Evolutionary conservation across 2,329 filamentous ascomycete species (phyloP).

Genomic region (Penicillium sp.): DNA sequence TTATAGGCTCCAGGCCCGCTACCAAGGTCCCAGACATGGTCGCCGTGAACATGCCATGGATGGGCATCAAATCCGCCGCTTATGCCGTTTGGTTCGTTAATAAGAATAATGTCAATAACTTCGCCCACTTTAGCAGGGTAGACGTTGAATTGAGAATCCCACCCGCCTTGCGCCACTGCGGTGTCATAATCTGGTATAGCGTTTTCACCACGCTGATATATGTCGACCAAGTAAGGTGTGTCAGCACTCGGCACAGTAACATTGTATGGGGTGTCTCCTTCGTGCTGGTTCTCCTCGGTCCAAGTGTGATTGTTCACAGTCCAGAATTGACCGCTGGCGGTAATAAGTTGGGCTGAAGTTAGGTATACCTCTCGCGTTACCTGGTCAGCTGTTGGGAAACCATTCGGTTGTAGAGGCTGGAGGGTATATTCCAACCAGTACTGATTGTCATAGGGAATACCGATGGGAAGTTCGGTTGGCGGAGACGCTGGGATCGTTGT

Average conservation of each 20-base stretch:
- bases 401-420: background rate
- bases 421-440: constrained; percentile 14
- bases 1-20: constrained; percentile 46
- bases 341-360: constrained; percentile 19
- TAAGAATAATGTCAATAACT: constrained; percentile 43
- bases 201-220: constrained; percentile 38
- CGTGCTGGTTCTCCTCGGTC: constrained; percentile 33
- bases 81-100: constrained; percentile 30
- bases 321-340: constrained; percentile 23
- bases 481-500: background rate
- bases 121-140: constrained; percentile 45
- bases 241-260: constrained; percentile 9
- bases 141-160: constrained; percentile 38
- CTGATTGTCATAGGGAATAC: constrained; percentile 17
- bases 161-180: constrained; percentile 38
- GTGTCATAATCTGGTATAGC: constrained; percentile 40
- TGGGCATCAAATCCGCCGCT: constrained; percentile 36
- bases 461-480: constrained; percentile 12
- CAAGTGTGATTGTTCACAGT: constrained; percentile 43
- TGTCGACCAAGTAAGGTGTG: constrained; percentile 45
- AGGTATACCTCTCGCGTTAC: constrained; percentile 11
- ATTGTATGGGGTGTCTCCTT: constrained; percentile 3
- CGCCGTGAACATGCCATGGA: constrained; percentile 47
- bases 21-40: constrained; percentile 46
- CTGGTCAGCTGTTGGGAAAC: constrained; percentile 34